Percentiles rank a stretch among this genome's conserved stretches.
Evolutionary conservation across 2,329 filamentous ascomycete genomes (phyloP).

Genomic region (Phoma sp.): DNA sequence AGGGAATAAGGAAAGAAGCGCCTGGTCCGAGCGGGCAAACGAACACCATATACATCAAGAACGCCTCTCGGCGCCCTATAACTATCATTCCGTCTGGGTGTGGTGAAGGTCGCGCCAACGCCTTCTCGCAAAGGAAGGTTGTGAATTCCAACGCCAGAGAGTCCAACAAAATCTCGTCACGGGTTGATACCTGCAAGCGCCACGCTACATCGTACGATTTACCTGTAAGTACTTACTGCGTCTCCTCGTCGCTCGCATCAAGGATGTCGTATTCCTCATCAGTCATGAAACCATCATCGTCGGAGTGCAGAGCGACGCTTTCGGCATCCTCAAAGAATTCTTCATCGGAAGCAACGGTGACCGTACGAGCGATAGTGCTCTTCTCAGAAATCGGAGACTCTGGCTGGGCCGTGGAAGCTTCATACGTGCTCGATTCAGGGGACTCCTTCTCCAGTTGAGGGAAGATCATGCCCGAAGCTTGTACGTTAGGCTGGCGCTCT

Average conservation of each 20-base stretch:
- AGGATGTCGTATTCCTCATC: conserved; percentile 99
- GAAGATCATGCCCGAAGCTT: conserved; percentile 80
- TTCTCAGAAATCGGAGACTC: conserved; percentile 33
- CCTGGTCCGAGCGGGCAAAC: conserved; percentile 12
- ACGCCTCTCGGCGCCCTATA: conserved; percentile 23
- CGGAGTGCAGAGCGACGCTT: conserved; percentile 59
- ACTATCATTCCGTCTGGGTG: conserved; percentile 17
- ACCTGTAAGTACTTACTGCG: conserved; percentile 16
- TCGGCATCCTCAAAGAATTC: conserved; percentile 66
- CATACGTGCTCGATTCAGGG: conserved; percentile 77
- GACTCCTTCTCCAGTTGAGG: conserved; percentile 96
- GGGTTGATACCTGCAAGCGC: conserved; percentile 2
- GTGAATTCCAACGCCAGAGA: conserved; percentile 21
- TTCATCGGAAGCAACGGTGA: conserved; percentile 51
- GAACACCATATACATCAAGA: conserved; percentile 10
- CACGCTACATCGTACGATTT: background rate
- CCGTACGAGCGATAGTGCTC: conserved; percentile 39
- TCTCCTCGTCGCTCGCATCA: conserved; percentile 89
- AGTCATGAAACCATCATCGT: conserved; percentile 84
- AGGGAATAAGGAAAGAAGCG: conserved; percentile 20
- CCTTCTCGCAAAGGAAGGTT: conserved; percentile 28
- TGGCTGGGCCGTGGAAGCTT: conserved; percentile 48
- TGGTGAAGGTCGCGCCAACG: conserved; percentile 20
- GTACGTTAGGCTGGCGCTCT: conserved; percentile 22
- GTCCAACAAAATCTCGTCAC: conserved; percentile 1